Base-by-base conservation (phyloP, 345 rosid genomes). In the Eucalyptus marginata region DNA sequence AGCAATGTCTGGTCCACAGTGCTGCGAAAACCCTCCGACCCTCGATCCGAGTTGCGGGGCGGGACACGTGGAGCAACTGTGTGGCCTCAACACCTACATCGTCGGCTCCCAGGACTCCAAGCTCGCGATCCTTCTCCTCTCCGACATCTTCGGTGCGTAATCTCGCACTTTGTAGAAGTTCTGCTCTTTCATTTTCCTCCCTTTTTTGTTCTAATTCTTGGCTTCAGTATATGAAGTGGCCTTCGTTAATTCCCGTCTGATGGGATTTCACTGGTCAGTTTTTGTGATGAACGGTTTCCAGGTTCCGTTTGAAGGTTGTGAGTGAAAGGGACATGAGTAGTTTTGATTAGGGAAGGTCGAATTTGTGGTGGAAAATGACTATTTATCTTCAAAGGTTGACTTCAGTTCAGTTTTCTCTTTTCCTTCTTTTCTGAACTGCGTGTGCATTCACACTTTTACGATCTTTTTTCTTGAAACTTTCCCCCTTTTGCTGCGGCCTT, bases 101-200 rank as follows among this genome's bases (percentile, higher is more conserved):
- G 79, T 89, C 46, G 94, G 95, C 51, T n/a, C 92, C 17, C 49
- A 91, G 46, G 54, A 92, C 52, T 92, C 94, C 88, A 90, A 90
- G 56, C 92, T 58, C 4, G 90, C 93, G 6, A 87, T 92, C 86
- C 87, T 94, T 80, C 93, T 93, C 84, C 80, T 92, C 86, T 90
- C 94, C 22, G 94, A 94, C 89, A 10, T 93, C 86, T 94, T 33
- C 87, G 99, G 99, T 97, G 59, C 64, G 27, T 62, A 13, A 86
- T 66, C n/a, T 36, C 80, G 11, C 20, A 13, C 62, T 24, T 18
- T n/a, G 46, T 24, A 13, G 12, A 12, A 52, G 79, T 86, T 40
- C 5, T 33, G 56, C 13, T 68, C 43, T 13, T 43, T 58, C 3
- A 47, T 79, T 62, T 83, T 79, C 27, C 17, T 80, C 29, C 50